Base-by-base conservation (phyloP, 169 alveolate species). In the Plasmodium fragile region DNA sequence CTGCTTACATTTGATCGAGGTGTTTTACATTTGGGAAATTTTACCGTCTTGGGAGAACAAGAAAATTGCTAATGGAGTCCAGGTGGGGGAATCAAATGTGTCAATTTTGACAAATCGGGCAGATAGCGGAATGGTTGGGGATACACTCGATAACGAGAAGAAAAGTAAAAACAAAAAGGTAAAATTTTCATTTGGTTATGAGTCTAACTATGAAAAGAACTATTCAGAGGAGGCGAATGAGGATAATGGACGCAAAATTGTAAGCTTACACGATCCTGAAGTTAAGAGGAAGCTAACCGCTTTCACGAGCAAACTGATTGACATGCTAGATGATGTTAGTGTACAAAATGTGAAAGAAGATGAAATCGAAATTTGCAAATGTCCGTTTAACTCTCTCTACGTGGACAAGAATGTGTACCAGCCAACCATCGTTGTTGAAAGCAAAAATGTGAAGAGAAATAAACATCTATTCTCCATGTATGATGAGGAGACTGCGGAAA, bases 401-500 rank as follows among this genome's bases (percentile, higher is more conserved):
- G 91, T 81, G 4, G 94, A 91, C 43, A 45, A 71, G 36, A 81
- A 81, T 91, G 82, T 91, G n/a, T 91, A 91, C 41, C 94, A 91
- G 52, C 85, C 94, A 32, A 91, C 94, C 4, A n/a, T 80, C 25
- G 72, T 71, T n/a, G 84, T 81, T 32, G 92, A 81, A 49, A 91
- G 83, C 41, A 91, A 91, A 69, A 91, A 91, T 71, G 28, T 91
- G 75, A 91, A 91, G 77, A 71, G 94, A 70, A 81, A 91, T 49
- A 91, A 49, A 41, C 83, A 81, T 81, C 55, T 91, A 30, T 69
- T 81, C 41, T 81, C 91, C 1, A 55, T 71, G 36, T 91, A 91
- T 91, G 94, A 71, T 69, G 94, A 91, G 41, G 92, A 91, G 11
- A 91, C 94, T 28, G 94, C 94, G 13, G 94, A 91, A 70, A 69